Evolutionary conservation across 1,284 basidiomycete genomes (phyloP).

Genomic region (Cystobasidium sp.): DNA sequence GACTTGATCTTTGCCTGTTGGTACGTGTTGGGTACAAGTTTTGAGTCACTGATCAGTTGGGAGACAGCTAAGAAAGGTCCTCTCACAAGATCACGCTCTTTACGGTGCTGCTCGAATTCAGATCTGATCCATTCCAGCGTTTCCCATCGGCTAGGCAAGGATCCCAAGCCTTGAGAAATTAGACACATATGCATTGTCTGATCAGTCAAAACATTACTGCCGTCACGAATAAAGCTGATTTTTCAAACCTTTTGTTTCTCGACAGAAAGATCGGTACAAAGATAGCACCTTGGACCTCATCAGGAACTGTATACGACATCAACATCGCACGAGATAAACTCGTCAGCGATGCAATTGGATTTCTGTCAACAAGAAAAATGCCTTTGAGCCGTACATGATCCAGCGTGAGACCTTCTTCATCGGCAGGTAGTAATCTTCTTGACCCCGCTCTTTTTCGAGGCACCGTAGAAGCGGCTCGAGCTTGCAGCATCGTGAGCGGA

Average conservation of each 20-base stretch:
- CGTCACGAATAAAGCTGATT: not conserved
- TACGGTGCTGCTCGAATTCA: conserved; percentile 40
- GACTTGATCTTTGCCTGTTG: conserved; percentile 39
- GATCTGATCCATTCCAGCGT: conserved; percentile 37
- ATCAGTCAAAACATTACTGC: not conserved
- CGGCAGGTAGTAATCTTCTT: conserved; percentile 6
- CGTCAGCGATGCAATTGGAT: too few relatives aligned
- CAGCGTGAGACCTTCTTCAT: conserved; percentile 19
- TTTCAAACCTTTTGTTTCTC: conserved; percentile 25
- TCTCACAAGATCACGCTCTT: conserved; percentile 32
- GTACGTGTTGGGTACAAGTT: not conserved
- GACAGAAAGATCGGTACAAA: conserved; percentile 41
- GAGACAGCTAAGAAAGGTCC: not conserved
- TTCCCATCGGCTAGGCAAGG: conserved; percentile 23
- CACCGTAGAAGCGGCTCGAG: conserved; percentile 11
- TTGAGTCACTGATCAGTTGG: not conserved
- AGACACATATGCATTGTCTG: not conserved
- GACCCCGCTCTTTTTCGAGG: not conserved
- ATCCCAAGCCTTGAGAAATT: conserved; percentile 14
- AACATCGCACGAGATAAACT: too few relatives aligned
- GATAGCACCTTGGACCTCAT: conserved; percentile 35
- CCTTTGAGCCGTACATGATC: conserved; percentile 27
- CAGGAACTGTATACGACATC: conserved; percentile 28
- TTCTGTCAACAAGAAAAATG: too few relatives aligned
- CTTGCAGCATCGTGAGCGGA: not conserved